Conservation (phyloP, 169 alveolate species). For the Cryptosporidium sp. region DNA sequence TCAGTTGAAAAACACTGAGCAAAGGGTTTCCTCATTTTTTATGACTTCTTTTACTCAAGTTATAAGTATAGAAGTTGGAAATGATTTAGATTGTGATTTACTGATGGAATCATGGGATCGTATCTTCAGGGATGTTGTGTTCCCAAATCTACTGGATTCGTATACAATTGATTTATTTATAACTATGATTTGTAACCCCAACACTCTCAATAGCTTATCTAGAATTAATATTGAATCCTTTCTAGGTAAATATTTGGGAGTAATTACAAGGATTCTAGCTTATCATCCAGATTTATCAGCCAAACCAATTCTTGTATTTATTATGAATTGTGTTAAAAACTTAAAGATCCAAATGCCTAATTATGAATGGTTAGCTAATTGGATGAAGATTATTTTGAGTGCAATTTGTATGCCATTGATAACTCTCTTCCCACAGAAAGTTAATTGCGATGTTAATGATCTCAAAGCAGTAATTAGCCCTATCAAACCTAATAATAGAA, state of each 20-base stretch:
- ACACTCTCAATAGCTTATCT: not conserved
- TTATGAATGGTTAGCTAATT: slow-evolving; percentile 28
- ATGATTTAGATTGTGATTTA: not conserved
- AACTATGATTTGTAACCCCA: not conserved
- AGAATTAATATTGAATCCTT: slow-evolving; percentile 7
- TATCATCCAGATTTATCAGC: slow-evolving; percentile 38
- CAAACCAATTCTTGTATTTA: not conserved
- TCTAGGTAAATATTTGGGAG: slow-evolving; percentile 28
- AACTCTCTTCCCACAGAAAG: slow-evolving; percentile 44
- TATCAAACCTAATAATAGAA: slow-evolving; percentile 22
- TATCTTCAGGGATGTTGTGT: not conserved
- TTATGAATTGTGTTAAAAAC: slow-evolving; percentile 4
- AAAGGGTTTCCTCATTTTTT: slow-evolving; percentile 12
- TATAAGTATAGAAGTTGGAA: not conserved
- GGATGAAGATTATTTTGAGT: not conserved
- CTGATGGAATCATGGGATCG: slow-evolving; percentile 19
- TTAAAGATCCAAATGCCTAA: not conserved
- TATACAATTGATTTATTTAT: slow-evolving; percentile 12
- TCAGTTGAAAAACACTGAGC: not conserved
- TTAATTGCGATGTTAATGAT: not conserved
- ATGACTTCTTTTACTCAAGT: slow-evolving; percentile 8
- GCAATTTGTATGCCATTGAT: slow-evolving; percentile 37
- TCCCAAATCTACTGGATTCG: slow-evolving; percentile 9
- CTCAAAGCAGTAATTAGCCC: not conserved
- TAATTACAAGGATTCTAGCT: slow-evolving; percentile 8